phyloP scores from a whole-genome alignment of 495 filamentous ascomycete species.

The Neurospora sp. region DNA sequence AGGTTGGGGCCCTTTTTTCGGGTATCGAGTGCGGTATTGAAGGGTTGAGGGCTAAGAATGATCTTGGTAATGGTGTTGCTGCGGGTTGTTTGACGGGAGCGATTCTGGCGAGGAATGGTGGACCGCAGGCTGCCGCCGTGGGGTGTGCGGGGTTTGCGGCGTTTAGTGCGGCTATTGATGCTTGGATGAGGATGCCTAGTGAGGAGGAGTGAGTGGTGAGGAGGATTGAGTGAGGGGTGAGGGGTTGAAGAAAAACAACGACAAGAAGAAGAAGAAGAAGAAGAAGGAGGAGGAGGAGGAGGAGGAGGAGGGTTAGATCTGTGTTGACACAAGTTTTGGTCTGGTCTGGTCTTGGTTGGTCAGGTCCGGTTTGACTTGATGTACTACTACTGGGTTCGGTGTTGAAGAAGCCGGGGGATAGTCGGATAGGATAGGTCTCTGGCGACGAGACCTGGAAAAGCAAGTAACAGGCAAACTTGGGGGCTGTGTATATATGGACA shows the following conservation, averaged over 20 bases:
- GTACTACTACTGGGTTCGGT: neutral
- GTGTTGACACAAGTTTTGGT: neutral
- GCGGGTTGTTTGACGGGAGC: conserved; percentile 91
- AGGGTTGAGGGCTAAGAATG: conserved; percentile 84
- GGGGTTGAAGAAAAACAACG: neutral
- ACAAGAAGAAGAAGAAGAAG: neutral
- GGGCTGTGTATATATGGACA: neutral
- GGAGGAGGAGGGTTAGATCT: neutral
- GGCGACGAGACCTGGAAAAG: neutral
- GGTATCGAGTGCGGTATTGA: conserved; percentile 96
- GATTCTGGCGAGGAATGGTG: conserved; percentile 70
- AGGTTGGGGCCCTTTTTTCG: conserved; percentile 78
- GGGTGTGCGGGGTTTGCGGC: conserved; percentile 94
- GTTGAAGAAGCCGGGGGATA: neutral
- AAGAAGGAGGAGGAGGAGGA: neutral
- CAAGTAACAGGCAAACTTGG: neutral
- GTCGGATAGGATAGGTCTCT: neutral
- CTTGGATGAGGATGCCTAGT: conserved; percentile 64
- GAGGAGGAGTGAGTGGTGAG: conserved; percentile 32
- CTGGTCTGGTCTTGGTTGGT: neutral
- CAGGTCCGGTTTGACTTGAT: neutral
- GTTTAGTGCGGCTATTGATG: conserved; percentile 91
- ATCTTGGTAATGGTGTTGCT: conserved; percentile 76
- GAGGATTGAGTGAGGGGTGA: neutral
- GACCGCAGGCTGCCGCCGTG: conserved; percentile 79